A percentile compares a stretch with the other conserved stretches of the same genome.
phyloP scores from a whole-genome alignment of 2,329 filamentous ascomycete species.

The Orbilia javanica region DNA sequence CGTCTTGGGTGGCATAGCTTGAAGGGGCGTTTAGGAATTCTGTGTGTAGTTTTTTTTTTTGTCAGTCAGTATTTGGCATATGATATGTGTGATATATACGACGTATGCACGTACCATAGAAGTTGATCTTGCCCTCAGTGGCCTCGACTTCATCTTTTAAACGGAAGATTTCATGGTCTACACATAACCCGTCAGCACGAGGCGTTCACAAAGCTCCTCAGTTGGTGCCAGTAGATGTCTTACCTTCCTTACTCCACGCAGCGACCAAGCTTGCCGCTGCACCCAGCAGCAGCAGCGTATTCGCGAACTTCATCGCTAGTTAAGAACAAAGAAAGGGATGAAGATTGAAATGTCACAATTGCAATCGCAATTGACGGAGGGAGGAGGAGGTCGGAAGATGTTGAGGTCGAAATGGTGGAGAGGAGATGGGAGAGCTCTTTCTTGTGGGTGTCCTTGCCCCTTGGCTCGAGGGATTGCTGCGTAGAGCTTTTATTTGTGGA shows the following conservation, averaged over 20 bases:
- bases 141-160: conserved; percentile 85
- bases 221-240: background rate
- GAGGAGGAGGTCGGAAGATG: background rate
- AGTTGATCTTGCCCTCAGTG: conserved; percentile 82
- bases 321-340: background rate
- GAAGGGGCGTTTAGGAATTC: conserved; percentile 82
- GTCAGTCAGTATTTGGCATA: background rate
- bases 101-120: conserved; percentile 74
- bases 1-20: conserved; percentile 80
- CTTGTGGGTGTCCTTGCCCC: no score
- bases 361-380: conserved; percentile 10
- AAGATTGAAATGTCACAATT: background rate
- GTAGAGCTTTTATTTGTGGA: background rate
- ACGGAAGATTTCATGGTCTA: conserved; percentile 98
- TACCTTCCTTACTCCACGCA: conserved; percentile 87
- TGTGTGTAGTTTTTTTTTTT: conserved; percentile 61
- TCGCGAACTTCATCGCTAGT: conserved; percentile 52
- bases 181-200: background rate
- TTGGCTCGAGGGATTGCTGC: background rate
- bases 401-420: background rate
- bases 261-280: conserved; percentile 75
- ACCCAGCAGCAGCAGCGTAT: conserved; percentile 76
- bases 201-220: background rate
- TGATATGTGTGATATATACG: background rate
- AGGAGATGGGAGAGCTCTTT: background rate